Evolutionary conservation across 2,329 filamentous ascomycete species (phyloP).

Genomic region (Neurospora crassa): DNA sequence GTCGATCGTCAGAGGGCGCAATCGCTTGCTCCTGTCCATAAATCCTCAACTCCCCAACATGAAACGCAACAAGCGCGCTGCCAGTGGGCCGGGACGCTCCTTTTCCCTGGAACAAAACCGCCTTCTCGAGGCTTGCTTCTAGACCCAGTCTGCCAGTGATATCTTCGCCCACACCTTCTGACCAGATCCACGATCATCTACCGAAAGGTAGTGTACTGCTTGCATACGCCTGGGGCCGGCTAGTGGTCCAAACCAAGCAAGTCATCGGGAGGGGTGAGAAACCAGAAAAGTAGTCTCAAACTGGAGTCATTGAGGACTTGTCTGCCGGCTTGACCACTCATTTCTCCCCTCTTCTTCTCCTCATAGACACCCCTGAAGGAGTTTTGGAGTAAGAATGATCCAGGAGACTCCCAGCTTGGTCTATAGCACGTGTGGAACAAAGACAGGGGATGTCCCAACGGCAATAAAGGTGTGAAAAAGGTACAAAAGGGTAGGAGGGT

Average conservation of each 20-base stretch:
- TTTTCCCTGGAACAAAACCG: slow-evolving; percentile 1
- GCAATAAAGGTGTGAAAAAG: slow-evolving; percentile 13
- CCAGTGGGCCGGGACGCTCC: neutral
- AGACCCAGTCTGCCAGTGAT: neutral
- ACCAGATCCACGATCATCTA: slow-evolving; percentile 1
- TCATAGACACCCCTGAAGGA: slow-evolving; percentile 1
- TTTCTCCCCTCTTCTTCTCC: neutral
- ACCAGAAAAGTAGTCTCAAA: slow-evolving; percentile 5
- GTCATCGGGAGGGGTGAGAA: slow-evolving; percentile 11
- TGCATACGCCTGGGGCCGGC: slow-evolving; percentile 8
- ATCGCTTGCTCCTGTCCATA: neutral
- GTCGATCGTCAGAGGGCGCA: neutral
- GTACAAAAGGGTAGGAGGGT: slow-evolving; percentile 6
- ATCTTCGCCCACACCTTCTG: slow-evolving; percentile 1
- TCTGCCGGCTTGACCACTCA: neutral
- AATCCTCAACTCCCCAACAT: slow-evolving; percentile 8
- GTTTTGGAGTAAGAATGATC: slow-evolving; percentile 7
- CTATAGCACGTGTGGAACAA: slow-evolving; percentile 3
- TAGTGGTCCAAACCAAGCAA: slow-evolving; percentile 13
- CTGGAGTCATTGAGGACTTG: neutral
- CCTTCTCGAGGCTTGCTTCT: neutral
- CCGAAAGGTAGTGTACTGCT: slow-evolving; percentile 7
- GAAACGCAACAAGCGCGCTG: slow-evolving; percentile 21
- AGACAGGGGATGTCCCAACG: slow-evolving; percentile 9
- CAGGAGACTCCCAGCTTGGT: slow-evolving; percentile 4